Conservation (phyloP, 495 filamentous ascomycete genomes). For the Penicillium taxi region DNA sequence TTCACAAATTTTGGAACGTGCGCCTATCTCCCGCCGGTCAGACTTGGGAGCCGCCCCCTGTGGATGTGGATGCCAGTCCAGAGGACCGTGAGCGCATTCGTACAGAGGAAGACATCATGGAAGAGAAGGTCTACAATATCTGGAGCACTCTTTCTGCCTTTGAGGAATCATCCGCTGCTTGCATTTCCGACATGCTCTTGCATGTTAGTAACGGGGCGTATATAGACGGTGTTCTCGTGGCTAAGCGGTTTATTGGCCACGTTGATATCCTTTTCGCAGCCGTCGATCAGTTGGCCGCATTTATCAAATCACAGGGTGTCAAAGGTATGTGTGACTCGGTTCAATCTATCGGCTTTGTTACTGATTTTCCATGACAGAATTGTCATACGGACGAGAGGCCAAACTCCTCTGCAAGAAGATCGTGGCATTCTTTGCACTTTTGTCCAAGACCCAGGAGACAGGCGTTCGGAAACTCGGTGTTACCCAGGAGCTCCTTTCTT, state of each 20-base stretch:
- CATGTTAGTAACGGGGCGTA: constrained; percentile 98
- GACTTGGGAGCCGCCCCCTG: constrained; percentile 39
- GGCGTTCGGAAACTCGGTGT: constrained; percentile 83
- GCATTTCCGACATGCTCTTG: constrained; percentile 98
- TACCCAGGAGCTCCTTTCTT: constrained; percentile 88
- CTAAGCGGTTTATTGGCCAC: constrained; percentile 94
- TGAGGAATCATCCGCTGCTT: constrained; percentile 94
- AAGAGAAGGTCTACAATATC: constrained; percentile 94
- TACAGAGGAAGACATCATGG: constrained; percentile 86
- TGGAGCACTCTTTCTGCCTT: constrained; percentile 97
- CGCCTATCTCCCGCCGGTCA: constrained; percentile 58
- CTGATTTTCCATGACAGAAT: constrained; percentile 39
- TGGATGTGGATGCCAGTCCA: constrained; percentile 58
- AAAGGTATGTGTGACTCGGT: constrained; percentile 52
- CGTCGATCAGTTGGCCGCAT: constrained; percentile 71
- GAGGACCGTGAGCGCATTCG: constrained; percentile 68
- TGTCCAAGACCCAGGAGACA: constrained; percentile 89
- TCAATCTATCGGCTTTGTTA: not conserved
- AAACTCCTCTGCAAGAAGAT: constrained; percentile 99
- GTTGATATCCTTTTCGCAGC: constrained; percentile 89
- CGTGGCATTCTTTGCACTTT: constrained; percentile 89
- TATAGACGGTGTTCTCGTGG: constrained; percentile 87
- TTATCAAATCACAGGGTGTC: constrained; percentile 59
- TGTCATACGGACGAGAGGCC: constrained; percentile 87
- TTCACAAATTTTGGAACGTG: constrained; percentile 99